Percentiles rank a stretch among this genome's conserved stretches.
These are phyloP conservation scores for Triticum urartu DNA, from an alignment of 176 grass and related monocot species.

Conservation along the genomic window DNA sequence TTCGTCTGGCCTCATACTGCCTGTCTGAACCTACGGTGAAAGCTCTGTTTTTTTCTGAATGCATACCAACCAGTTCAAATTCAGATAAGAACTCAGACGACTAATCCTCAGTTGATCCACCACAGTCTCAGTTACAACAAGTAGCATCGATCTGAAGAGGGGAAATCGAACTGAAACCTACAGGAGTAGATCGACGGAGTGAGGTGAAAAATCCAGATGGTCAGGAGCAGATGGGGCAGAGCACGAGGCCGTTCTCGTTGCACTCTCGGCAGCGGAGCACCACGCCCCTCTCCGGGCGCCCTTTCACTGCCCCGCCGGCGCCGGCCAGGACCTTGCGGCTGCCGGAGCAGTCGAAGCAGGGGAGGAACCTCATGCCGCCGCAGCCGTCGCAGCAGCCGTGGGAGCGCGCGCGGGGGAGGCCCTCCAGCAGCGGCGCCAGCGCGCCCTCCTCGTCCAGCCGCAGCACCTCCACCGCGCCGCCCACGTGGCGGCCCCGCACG, in stretches of 20 bases:
- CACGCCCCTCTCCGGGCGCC: neutral
- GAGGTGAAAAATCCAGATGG: neutral
- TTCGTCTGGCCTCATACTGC: too few species aligned
- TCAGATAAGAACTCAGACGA: neutral
- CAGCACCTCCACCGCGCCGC: constrained; percentile 20
- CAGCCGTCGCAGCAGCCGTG: neutral
- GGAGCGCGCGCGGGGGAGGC: neutral
- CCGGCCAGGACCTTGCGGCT: neutral
- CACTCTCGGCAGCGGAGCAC: neutral
- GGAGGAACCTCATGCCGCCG: neutral
- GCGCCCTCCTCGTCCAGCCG: constrained; percentile 25
- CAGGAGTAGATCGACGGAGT: neutral
- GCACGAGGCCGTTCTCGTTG: neutral
- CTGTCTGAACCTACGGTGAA: too few species aligned
- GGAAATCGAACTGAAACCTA: neutral
- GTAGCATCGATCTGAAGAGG: neutral
- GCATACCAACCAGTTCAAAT: neutral
- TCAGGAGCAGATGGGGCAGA: neutral
- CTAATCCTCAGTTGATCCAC: neutral
- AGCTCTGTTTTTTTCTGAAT: too few species aligned
- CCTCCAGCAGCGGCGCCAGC: neutral
- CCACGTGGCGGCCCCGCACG: constrained; percentile 47
- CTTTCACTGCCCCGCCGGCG: neutral
- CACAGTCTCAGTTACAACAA: neutral
- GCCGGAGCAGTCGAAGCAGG: neutral